Percentiles rank a stretch among this genome's conserved stretches.
Conservation (phyloP, 1,284 basidiomycete genomes). For the Melampsora occidentalis region DNA sequence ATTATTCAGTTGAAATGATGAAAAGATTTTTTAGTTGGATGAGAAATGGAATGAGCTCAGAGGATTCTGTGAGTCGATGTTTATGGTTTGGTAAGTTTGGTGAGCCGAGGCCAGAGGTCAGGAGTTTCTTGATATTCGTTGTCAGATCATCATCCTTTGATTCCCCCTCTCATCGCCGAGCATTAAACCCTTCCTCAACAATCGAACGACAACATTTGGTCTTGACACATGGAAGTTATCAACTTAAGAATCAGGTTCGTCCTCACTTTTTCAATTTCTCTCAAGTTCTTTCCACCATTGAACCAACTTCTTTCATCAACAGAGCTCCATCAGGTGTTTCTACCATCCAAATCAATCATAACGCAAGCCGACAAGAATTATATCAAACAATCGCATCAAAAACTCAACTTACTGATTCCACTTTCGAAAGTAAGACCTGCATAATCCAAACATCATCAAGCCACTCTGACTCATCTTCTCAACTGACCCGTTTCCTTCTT, state of each 20-base stretch:
- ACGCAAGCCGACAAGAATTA: slow-evolving; percentile 11
- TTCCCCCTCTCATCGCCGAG: no score
- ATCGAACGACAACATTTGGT: no score
- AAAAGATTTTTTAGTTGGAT: no score
- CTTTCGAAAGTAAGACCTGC: slow-evolving; percentile 15
- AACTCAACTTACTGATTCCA: slow-evolving; percentile 4
- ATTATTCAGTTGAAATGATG: no score
- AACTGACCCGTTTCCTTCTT: background rate
- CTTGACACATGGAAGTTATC: background rate
- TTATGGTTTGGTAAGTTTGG: no score
- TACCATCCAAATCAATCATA: slow-evolving; percentile 21
- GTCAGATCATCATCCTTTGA: no score
- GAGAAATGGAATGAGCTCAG: no score
- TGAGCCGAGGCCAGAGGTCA: no score
- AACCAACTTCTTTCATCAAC: background rate
- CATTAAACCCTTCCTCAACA: no score
- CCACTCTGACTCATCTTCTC: background rate
- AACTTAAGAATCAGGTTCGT: slow-evolving; percentile 8
- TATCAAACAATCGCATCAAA: slow-evolving; percentile 2
- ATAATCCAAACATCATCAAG: background rate
- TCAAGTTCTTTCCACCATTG: background rate
- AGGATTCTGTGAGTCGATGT: no score
- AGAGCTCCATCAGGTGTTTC: slow-evolving; percentile 20
- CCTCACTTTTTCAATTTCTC: background rate
- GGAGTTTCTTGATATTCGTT: no score